Evolutionary conservation across 2,329 filamentous ascomycete species (phyloP), one percentile per base, ranked within the genome.

Genomic region (Cladophialophora exuberans): DNA sequence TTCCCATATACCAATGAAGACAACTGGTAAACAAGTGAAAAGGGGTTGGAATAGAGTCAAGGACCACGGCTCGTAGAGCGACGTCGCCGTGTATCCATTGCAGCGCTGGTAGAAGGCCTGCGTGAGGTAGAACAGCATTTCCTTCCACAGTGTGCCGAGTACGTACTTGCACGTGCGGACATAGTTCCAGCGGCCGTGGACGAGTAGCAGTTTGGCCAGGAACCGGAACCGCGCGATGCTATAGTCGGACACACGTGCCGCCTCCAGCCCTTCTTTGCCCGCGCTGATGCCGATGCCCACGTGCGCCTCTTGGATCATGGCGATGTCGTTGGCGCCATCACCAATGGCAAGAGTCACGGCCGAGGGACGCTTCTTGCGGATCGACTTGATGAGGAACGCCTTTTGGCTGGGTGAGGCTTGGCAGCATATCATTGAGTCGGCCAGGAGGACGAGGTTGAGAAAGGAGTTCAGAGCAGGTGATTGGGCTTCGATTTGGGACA

Each of bases 31-130:
- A 11, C 87, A 91, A 0, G 91, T 95, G 71, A 97, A 97, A 10
- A 97, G 81, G 1, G 90, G 94, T 68, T 97, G 97, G 76, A 97
- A 93, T 69, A 96, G 90, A 41, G 88, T 94, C 67, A 97, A 73
- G 61, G 87, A 90, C 74, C 88, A 93, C 1, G 83, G 82, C 70
- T 96, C 90, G 73, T 91, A 95, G 15, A 96, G 76, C 26, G 87
- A 90, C 0, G 90, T 95, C 9, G 90, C 90, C 0, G 89, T 90
- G 69, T 92, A 96, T n/a, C 90, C 90, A 31, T 83, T 88, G 72
- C 82, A 89, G 45, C 84, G 84, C 71, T 95, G 90, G 67, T 85
- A 96, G 18, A 92, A 79, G 0, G 89, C 89, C 69, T 95, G 90
- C 1, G 87, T 84, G 2, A 92, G 79, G 71, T 91, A 93, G 70